Evolutionary conservation across 345 rosid species (phyloP).

Genomic region (Eucalyptus marginata): DNA sequence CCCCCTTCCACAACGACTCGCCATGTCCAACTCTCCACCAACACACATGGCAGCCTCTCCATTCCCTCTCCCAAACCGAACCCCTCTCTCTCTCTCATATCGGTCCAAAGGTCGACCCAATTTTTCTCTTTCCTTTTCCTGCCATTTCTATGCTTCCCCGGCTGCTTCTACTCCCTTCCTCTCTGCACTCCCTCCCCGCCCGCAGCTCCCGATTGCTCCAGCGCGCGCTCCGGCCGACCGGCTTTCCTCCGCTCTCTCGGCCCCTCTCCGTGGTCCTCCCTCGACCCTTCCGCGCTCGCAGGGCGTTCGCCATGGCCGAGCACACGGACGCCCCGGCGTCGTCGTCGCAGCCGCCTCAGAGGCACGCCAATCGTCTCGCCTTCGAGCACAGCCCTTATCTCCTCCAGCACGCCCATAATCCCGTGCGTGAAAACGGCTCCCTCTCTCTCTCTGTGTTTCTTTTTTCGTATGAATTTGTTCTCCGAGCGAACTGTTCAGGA

Average conservation of each 20-base stretch:
- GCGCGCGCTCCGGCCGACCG: background rate
- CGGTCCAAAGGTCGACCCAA: background rate
- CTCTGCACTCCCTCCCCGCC: background rate
- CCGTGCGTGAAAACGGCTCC: slow-evolving; percentile 16
- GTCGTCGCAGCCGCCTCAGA: slow-evolving; percentile 7
- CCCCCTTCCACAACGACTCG: background rate
- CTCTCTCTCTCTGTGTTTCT: background rate
- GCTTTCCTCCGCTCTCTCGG: background rate
- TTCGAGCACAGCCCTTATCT: slow-evolving; percentile 86
- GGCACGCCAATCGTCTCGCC: slow-evolving; percentile 57
- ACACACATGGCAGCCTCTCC: background rate
- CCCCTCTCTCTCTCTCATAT: background rate
- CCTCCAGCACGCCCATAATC: slow-evolving; percentile 90
- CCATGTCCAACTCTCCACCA: background rate
- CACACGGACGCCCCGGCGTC: background rate
- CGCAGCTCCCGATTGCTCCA: background rate
- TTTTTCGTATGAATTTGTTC: background rate
- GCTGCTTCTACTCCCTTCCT: background rate
- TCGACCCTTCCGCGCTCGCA: background rate
- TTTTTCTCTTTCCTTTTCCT: background rate
- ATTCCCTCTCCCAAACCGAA: background rate
- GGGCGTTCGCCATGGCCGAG: background rate
- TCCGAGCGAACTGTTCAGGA: background rate
- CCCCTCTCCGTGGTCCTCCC: background rate
- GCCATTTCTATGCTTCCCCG: slow-evolving; percentile 1